These are phyloP conservation scores for Ustilago cynodontis DNA, from an alignment of 1,284 basidiomycete species.

Conservation along the genomic window DNA sequence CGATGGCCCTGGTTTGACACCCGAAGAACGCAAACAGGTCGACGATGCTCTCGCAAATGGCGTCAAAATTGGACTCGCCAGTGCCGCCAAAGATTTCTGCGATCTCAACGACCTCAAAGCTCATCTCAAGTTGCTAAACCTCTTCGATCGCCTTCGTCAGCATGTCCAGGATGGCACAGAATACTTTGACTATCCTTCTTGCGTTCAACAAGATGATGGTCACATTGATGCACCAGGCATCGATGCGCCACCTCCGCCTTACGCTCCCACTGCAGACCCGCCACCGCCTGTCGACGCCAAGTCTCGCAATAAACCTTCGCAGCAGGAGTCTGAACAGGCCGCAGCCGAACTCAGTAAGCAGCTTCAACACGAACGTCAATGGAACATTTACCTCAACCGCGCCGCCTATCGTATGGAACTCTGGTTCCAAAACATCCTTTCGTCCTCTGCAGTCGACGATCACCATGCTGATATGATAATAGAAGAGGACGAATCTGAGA, in stretches of 20 bases:
- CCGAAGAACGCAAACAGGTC: constrained; percentile 34
- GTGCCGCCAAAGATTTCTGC: constrained; percentile 8
- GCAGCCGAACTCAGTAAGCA: constrained; percentile 27
- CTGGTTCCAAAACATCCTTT: constrained; percentile 44
- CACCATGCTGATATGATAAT: neutral
- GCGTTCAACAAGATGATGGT: constrained; percentile 21
- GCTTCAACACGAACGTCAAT: constrained; percentile 35
- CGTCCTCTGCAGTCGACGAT: constrained; percentile 13
- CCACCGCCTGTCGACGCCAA: constrained; percentile 17
- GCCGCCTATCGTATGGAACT: constrained; percentile 56
- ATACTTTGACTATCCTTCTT: constrained; percentile 46
- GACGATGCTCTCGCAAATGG: constrained; percentile 37
- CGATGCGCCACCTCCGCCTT: constrained; percentile 48
- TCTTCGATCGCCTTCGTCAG: constrained; percentile 43
- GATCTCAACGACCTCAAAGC: constrained; percentile 29
- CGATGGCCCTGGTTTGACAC: constrained; percentile 34
- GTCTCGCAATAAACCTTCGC: constrained; percentile 17
- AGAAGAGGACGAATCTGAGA: neutral
- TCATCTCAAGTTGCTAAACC: constrained; percentile 48
- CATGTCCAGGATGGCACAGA: constrained; percentile 40
- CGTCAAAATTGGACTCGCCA: constrained; percentile 28
- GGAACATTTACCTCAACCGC: constrained; percentile 53
- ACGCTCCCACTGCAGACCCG: constrained; percentile 35
- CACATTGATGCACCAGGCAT: constrained; percentile 47
- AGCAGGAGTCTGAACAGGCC: constrained; percentile 30